Evolutionary conservation across 352 stramenopile species (phyloP).

Genomic region (Globisporangium cederbergense): DNA sequence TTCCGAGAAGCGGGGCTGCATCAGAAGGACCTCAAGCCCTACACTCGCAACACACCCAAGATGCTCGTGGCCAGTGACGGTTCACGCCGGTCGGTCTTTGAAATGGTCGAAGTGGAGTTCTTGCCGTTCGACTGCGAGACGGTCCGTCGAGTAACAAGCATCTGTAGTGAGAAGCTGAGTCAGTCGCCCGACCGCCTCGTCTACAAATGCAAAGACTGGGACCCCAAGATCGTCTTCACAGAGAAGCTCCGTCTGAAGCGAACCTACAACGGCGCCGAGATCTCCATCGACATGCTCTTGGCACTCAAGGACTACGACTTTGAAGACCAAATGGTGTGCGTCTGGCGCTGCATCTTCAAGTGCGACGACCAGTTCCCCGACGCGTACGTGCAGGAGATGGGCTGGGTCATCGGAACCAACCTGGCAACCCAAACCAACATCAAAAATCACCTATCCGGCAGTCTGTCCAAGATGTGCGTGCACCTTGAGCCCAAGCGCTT

Average conservation of each 20-base stretch:
- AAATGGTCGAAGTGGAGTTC: conserved; percentile 6
- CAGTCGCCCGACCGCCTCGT: background rate
- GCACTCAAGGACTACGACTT: conserved; percentile 5
- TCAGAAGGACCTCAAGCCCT: background rate
- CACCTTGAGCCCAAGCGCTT: conserved; percentile 12
- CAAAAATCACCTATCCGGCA: background rate
- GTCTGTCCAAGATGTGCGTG: conserved; percentile 3
- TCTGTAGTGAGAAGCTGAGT: background rate
- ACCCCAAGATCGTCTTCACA: background rate
- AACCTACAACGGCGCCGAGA: background rate
- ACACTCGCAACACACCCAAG: background rate
- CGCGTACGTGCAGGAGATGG: conserved; percentile 7
- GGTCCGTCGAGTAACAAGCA: background rate
- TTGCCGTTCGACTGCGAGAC: background rate
- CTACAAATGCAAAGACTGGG: conserved; percentile 4
- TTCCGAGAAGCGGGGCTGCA: conserved; percentile 1
- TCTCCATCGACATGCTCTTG: background rate
- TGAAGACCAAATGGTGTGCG: background rate
- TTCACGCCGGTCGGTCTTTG: background rate
- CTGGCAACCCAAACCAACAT: background rate
- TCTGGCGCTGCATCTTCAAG: conserved; percentile 11
- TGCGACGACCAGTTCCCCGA: conserved; percentile 8
- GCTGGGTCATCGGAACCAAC: background rate
- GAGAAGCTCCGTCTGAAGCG: conserved; percentile 8
- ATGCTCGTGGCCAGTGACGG: background rate